Conservation (phyloP, 306 rosid genomes). For the Carpinus fangiana region DNA sequence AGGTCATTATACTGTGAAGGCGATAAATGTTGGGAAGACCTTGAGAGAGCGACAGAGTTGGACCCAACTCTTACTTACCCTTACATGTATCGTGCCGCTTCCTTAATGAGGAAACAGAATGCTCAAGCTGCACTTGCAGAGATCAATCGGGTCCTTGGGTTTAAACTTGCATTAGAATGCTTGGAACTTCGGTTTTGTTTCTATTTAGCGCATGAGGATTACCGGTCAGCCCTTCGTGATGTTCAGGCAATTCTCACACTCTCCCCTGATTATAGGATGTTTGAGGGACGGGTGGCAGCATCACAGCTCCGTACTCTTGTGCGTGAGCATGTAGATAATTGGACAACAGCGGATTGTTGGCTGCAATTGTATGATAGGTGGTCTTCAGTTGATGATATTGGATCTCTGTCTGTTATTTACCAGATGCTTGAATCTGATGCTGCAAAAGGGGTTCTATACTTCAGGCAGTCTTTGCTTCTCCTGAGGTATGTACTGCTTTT, state of each 20-base stretch:
- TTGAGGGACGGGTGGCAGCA: constrained; percentile 88
- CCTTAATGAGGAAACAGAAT: constrained; percentile 63
- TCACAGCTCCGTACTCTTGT: constrained; percentile 83
- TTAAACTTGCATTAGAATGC: constrained; percentile 89
- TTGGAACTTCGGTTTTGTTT: constrained; percentile 87
- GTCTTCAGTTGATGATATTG: constrained; percentile 92
- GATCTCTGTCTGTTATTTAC: constrained; percentile 84
- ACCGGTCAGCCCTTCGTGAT: constrained; percentile 79
- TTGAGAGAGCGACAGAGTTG: constrained; percentile 79
- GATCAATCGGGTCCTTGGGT: constrained; percentile 79
- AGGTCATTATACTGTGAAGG: constrained; percentile 78
- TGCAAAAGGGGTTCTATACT: constrained; percentile 81
- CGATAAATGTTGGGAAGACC: constrained; percentile 68
- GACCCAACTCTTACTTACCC: constrained; percentile 92
- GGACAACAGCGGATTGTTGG: constrained; percentile 97
- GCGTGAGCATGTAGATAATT: constrained; percentile 77
- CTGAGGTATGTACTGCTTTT: constrained; percentile 57
- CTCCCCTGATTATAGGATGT: constrained; percentile 73
- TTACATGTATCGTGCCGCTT: constrained; percentile 81
- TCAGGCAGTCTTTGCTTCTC: constrained; percentile 95
- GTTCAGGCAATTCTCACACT: constrained; percentile 90
- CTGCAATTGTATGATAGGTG: constrained; percentile 81
- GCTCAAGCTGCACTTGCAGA: constrained; percentile 71
- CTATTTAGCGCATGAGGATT: constrained; percentile 75
- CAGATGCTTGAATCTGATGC: constrained; percentile 96